phyloP scores from a whole-genome alignment of 1,284 basidiomycete genomes.

The Trichosporon faecale region DNA sequence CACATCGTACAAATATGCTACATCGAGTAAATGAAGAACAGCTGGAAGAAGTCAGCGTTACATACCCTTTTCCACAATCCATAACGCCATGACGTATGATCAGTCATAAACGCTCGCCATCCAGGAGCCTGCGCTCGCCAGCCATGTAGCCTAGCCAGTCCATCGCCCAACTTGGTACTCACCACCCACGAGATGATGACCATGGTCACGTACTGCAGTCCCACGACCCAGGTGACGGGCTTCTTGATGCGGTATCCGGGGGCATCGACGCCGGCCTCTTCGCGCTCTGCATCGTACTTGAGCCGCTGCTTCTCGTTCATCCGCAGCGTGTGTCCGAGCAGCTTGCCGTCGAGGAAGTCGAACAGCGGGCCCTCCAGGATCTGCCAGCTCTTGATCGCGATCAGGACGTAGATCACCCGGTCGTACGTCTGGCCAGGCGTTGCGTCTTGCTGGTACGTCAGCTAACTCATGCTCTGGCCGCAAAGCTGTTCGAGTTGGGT shows the following conservation, averaged over 20 bases:
- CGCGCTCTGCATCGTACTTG: slow-evolving; percentile 25
- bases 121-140: too few species aligned
- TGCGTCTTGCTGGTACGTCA: slow-evolving; percentile 34
- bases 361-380: slow-evolving; percentile 40
- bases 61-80: neutral
- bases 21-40: slow-evolving; percentile 56
- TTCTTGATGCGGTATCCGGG: slow-evolving; percentile 14
- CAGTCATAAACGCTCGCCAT: too few species aligned
- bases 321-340: slow-evolving; percentile 34
- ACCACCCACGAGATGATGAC: slow-evolving; percentile 24
- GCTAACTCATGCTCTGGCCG: neutral
- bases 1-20: neutral
- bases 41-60: slow-evolving; percentile 9
- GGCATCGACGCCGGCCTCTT: slow-evolving; percentile 17
- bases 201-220: slow-evolving; percentile 21
- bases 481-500: neutral
- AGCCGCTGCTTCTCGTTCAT: slow-evolving; percentile 35
- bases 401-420: slow-evolving; percentile 46
- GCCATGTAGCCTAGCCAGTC: too few species aligned
- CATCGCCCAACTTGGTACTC: slow-evolving; percentile 7
- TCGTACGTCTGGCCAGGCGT: slow-evolving; percentile 38
- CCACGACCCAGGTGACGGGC: slow-evolving; percentile 17
- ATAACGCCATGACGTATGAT: neutral
- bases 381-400: slow-evolving; percentile 48
- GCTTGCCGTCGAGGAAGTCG: slow-evolving; percentile 28